These are phyloP conservation scores for Setomelanomma holmii DNA, from an alignment of 2,329 filamentous ascomycete species.

Conservation along the genomic window DNA sequence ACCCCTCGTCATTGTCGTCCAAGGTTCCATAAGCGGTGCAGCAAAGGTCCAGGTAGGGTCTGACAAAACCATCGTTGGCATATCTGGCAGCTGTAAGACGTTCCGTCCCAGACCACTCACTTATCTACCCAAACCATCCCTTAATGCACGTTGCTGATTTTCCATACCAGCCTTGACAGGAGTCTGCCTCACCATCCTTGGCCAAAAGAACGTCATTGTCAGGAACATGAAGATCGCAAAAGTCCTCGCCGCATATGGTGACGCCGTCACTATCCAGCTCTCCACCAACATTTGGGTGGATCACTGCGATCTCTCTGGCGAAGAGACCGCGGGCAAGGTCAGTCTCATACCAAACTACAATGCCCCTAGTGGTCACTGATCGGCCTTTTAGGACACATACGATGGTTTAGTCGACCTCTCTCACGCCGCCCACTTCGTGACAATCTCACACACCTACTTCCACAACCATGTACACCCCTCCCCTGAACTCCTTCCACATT, in stretches of 20 bases:
- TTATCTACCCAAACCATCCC: conserved; percentile 43
- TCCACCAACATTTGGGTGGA: conserved; percentile 67
- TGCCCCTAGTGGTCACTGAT: no score
- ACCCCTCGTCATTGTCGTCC: conserved; percentile 31
- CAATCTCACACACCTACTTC: conserved; percentile 58
- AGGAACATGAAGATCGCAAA: conserved; percentile 68
- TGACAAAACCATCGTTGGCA: conserved; percentile 40
- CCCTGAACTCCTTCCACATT: not conserved
- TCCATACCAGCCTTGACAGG: conserved; percentile 49
- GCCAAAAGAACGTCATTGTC: conserved; percentile 65
- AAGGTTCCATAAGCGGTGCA: conserved; percentile 31
- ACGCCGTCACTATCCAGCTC: conserved; percentile 65
- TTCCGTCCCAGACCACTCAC: not conserved
- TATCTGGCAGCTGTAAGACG: conserved; percentile 51
- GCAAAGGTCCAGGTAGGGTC: conserved; percentile 29
- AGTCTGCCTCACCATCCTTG: conserved; percentile 61
- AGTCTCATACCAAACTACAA: no score
- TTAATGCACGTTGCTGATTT: no score
- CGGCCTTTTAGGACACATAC: conserved; percentile 18
- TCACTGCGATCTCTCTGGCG: conserved; percentile 68
- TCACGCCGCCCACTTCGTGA: conserved; percentile 68
- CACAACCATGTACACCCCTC: conserved; percentile 57
- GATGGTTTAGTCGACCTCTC: conserved; percentile 63
- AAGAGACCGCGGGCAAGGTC: conserved; percentile 29
- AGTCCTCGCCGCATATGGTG: conserved; percentile 61